These are phyloP conservation scores for Trichoderma oligosporum DNA, from an alignment of 2,329 filamentous ascomycete genomes.

Conservation along the genomic window DNA sequence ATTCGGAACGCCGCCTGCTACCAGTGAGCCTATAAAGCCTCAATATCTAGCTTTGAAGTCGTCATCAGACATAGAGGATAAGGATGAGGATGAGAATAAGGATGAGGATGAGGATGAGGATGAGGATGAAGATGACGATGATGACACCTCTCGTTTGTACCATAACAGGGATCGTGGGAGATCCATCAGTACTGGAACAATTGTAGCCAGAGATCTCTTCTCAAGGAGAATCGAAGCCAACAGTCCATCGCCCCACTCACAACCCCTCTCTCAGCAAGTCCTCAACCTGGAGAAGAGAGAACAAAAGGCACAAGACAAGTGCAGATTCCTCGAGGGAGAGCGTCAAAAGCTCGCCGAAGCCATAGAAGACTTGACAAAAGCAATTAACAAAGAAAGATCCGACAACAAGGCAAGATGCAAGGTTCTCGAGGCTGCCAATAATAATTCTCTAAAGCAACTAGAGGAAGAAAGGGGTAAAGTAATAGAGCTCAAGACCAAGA, in stretches of 20 bases:
- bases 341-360: background rate
- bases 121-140: too few relatives aligned
- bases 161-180: too few relatives aligned
- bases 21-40: too few relatives aligned
- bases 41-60: too few relatives aligned
- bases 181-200: background rate
- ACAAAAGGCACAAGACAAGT: background rate
- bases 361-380: background rate
- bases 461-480: background rate
- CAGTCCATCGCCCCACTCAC: background rate
- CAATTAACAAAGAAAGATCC: background rate
- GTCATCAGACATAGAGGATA: too few relatives aligned
- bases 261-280: background rate
- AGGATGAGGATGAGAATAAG: too few relatives aligned
- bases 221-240: background rate
- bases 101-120: too few relatives aligned
- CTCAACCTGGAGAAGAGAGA: conserved; percentile 1
- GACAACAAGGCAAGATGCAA: background rate
- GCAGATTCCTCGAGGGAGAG: background rate
- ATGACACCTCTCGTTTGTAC: too few relatives aligned
- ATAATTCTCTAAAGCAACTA: background rate
- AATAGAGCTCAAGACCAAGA: background rate
- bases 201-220: too few relatives aligned
- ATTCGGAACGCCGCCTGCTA: too few relatives aligned
- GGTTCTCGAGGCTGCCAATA: background rate